Percentiles rank a stretch among this genome's conserved stretches.
Evolutionary conservation across 495 filamentous ascomycete genomes (phyloP).

Genomic region (Penicillium nucicola): DNA sequence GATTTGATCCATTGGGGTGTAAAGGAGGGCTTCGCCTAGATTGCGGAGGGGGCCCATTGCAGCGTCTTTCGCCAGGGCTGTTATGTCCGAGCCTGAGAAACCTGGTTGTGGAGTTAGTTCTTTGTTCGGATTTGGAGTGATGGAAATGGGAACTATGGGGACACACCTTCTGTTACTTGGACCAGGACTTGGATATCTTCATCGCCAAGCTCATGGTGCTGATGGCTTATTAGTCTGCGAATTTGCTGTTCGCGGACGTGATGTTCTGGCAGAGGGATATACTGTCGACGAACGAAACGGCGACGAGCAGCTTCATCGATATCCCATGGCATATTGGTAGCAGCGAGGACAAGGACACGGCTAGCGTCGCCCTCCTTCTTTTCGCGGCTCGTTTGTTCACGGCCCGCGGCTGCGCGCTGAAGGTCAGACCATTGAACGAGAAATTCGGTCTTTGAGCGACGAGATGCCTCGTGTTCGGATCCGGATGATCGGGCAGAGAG

Average conservation of each 20-base stretch:
- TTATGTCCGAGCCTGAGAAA: conserved; percentile 96
- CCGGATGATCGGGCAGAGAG: conserved; percentile 78
- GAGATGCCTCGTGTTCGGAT: conserved; percentile 88
- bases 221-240: conserved; percentile 72
- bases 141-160: not conserved
- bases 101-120: conserved; percentile 46
- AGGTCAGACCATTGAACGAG: conserved; percentile 96
- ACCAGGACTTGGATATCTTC: conserved; percentile 75
- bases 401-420: conserved; percentile 85
- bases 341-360: conserved; percentile 88
- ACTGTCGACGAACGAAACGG: conserved; percentile 90
- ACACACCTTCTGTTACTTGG: conserved; percentile 79
- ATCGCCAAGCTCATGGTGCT: conserved; percentile 77
- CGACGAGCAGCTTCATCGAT: conserved; percentile 94
- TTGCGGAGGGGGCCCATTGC: conserved; percentile 96
- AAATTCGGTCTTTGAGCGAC: conserved; percentile 96
- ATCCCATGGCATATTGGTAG: conserved; percentile 96
- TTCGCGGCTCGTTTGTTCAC: conserved; percentile 66
- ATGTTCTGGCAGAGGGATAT: conserved; percentile 89
- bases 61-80: conserved; percentile 94
- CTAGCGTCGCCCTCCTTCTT: conserved; percentile 77
- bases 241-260: conserved; percentile 77
- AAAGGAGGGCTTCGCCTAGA: conserved; percentile 83
- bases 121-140: not conserved
- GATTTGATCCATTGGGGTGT: conserved; percentile 92